These are phyloP conservation scores for Suhomyces ambrosiae DNA, from an alignment of 1,139 yeast genomes.

Conservation along the genomic window DNA sequence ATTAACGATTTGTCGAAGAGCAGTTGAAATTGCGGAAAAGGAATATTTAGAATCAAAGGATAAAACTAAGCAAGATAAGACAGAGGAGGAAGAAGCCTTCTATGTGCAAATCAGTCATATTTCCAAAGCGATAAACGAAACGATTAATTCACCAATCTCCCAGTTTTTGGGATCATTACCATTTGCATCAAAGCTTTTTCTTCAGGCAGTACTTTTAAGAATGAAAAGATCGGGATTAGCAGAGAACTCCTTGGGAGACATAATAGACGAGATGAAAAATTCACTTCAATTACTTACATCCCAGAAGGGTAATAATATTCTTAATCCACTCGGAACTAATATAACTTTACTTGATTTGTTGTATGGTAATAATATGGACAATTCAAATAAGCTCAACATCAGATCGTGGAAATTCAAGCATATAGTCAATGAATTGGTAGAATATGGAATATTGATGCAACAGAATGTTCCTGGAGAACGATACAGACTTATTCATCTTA, in stretches of 20 bases:
- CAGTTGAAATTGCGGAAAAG: constrained; percentile 83
- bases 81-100: constrained; percentile 41
- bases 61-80: constrained; percentile 19
- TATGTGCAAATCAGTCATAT: constrained; percentile 20
- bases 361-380: constrained; percentile 27
- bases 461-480: constrained; percentile 73
- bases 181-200: constrained; percentile 67
- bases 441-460: constrained; percentile 71
- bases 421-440: constrained; percentile 67
- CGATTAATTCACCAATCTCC: constrained; percentile 72
- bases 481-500: constrained; percentile 60
- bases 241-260: constrained; percentile 73
- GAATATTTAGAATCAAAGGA: constrained; percentile 36
- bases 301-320: constrained; percentile 20
- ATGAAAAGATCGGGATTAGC: constrained; percentile 69
- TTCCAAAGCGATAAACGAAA: constrained; percentile 69
- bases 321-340: constrained; percentile 20
- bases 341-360: constrained; percentile 29
- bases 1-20: constrained; percentile 82
- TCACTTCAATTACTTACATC: constrained; percentile 33
- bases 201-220: constrained; percentile 67
- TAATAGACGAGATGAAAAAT: constrained; percentile 72
- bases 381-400: constrained; percentile 24
- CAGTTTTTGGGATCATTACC: constrained; percentile 63
- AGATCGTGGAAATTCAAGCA: constrained; percentile 50